Conservation (phyloP, 768 basidiomycete genomes). For the Boletus subcaerulescens region DNA sequence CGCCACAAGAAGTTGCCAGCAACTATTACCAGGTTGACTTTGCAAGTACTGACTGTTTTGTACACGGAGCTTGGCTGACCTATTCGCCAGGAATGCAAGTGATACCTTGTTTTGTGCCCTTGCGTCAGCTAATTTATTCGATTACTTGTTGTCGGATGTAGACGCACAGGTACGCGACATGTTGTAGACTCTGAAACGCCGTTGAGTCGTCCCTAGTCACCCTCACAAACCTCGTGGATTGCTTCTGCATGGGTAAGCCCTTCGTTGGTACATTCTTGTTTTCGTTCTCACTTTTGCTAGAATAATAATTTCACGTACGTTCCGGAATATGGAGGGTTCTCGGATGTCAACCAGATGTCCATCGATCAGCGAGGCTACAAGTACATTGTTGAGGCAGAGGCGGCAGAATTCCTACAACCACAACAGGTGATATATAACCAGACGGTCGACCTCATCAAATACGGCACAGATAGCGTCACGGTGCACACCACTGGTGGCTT, state of each 20-base stretch:
- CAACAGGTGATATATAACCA: slow-evolving; percentile 48
- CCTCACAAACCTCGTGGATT: slow-evolving; percentile 60
- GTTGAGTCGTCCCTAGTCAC: slow-evolving; percentile 46
- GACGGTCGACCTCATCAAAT: slow-evolving; percentile 45
- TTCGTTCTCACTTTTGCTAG: slow-evolving; percentile 28
- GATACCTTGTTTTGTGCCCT: not conserved
- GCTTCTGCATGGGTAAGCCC: slow-evolving; percentile 56
- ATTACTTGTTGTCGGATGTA: not conserved
- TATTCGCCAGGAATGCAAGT: slow-evolving; percentile 27
- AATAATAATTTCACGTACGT: slow-evolving; percentile 63
- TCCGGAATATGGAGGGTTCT: slow-evolving; percentile 53
- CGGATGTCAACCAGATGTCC: slow-evolving; percentile 49
- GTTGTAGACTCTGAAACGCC: not conserved
- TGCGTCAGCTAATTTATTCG: slow-evolving; percentile 1
- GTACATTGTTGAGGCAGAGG: slow-evolving; percentile 53
- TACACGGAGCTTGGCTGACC: not conserved
- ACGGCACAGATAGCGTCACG: slow-evolving; percentile 46
- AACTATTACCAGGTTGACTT: slow-evolving; percentile 56
- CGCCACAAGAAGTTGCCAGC: slow-evolving; percentile 46
- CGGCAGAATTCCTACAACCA: slow-evolving; percentile 46
- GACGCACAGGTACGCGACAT: slow-evolving; percentile 25
- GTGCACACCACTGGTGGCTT: slow-evolving; percentile 46
- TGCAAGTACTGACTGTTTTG: slow-evolving; percentile 8
- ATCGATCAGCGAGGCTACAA: slow-evolving; percentile 67
- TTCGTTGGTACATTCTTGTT: not conserved